phyloP scores from a whole-genome alignment of 805 yeast species.

The Candida pini region DNA sequence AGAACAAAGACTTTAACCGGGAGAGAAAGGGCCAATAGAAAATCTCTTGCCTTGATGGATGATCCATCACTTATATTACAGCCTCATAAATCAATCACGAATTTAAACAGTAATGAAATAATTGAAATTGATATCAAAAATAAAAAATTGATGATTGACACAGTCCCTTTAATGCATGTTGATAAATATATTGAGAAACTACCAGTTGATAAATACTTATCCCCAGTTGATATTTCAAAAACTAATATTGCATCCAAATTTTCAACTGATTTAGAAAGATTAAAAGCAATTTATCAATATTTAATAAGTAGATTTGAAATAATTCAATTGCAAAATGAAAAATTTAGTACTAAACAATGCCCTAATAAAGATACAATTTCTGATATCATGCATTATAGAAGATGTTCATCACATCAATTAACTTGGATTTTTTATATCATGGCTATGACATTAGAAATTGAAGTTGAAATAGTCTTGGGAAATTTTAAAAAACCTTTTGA shows the following conservation, averaged over 20 bases:
- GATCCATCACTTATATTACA: conserved; percentile 59
- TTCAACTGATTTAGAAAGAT: conserved; percentile 46
- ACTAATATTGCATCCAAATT: conserved; percentile 50
- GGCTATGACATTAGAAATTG: conserved; percentile 63
- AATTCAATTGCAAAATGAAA: conserved; percentile 32
- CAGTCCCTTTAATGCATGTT: conserved; percentile 31
- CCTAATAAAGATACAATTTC: conserved; percentile 21
- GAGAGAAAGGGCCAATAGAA: conserved; percentile 65
- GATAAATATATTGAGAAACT: conserved; percentile 37
- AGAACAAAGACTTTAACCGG: conserved; percentile 67
- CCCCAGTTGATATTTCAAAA: conserved; percentile 50
- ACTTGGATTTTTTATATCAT: conserved; percentile 72
- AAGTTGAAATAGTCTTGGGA: conserved; percentile 75
- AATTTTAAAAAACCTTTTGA: conserved; percentile 76
- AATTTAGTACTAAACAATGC: conserved; percentile 25
- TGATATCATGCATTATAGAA: conserved; percentile 23
- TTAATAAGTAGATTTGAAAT: conserved; percentile 55
- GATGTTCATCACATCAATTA: conserved; percentile 48
- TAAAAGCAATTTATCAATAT: conserved; percentile 61
- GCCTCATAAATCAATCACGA: conserved; percentile 46
- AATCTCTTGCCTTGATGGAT: conserved; percentile 54
- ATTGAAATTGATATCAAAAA: conserved; percentile 7
- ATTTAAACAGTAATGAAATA: conserved; percentile 43
- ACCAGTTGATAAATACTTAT: conserved; percentile 35
- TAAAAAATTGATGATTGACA: conserved; percentile 14